Evolutionary conservation across 768 basidiomycete species (phyloP), one percentile per base, ranked within the genome.

Genomic region (Agaricus sinodeliciosus): DNA sequence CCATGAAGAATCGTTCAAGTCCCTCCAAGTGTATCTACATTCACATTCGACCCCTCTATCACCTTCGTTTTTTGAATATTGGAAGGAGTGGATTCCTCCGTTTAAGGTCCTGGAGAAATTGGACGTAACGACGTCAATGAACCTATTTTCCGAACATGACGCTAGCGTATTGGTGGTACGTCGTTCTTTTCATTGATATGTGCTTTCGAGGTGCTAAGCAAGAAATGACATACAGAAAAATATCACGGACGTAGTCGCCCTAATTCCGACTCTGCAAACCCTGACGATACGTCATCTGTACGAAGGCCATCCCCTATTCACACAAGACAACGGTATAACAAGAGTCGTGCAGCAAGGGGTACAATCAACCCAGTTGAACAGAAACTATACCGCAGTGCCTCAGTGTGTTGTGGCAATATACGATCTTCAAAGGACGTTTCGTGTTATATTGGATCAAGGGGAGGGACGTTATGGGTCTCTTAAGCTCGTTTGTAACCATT

Each of bases 31-130:
- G 12, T 16, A 36, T 37, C 19, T 51, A 19, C 28, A 51, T 34
- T 19, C 25, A 3, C 8, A 36, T n/a, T 44, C 50, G 34, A 35
- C 37, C 25, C 25, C 44, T 7, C 25, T 42, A 3, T 25, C 44
- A 15, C 43, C 50, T 27, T 51, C 43, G 50, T 45, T 44, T 13
- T 51, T 26, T 13, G 50, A 51, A 19, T 51, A 51, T 44, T 51
- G 50, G 50, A 16, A 9, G n/a, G 15, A 51, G 36, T 51, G 50
- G 50, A 25, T 51, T 39, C 50, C 43, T 2, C 11, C 42, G 2
- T 44, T 51, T 9, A 26, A 22, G 31, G 36, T 27, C 8, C 50
- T 51, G 13, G 40, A 42, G 34, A 44, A 18, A 7, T n/a, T 51
- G 19, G 37, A 45, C 11, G 34, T 16, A 15, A 45, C 50, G 1